Percentiles rank a stretch among this genome's conserved stretches.
Evolutionary conservation across 2,329 filamentous ascomycete species (phyloP).

Genomic region (Alternaria alternata): DNA sequence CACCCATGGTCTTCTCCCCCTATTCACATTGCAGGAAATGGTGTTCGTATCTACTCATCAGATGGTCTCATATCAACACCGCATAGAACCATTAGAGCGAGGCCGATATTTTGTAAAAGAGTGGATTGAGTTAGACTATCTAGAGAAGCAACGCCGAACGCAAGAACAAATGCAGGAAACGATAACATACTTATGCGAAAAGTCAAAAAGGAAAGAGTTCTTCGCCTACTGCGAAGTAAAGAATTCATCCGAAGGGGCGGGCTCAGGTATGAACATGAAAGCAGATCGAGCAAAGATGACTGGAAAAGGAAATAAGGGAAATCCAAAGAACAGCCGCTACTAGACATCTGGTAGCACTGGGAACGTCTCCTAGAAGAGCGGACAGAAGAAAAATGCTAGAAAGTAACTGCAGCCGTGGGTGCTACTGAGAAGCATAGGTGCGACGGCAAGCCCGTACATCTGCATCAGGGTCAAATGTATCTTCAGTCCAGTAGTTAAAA

Average conservation of each 20-base stretch:
- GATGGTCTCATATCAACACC: too few relatives aligned
- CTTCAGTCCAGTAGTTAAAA: background rate
- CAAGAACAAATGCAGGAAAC: background rate
- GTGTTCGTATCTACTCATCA: background rate
- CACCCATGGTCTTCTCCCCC: background rate
- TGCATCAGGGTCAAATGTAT: background rate
- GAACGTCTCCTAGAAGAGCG: background rate
- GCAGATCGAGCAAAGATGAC: background rate
- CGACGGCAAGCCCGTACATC: background rate
- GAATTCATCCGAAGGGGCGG: background rate
- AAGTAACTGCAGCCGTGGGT: background rate
- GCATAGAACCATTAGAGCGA: background rate
- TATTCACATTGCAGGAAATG: background rate
- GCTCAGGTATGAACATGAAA: background rate
- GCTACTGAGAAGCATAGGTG: background rate
- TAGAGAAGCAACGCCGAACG: background rate
- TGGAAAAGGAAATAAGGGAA: background rate
- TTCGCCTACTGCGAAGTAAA: background rate
- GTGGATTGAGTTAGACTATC: background rate
- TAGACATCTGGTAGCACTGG: background rate
- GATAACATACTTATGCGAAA: background rate
- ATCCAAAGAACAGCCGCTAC: background rate
- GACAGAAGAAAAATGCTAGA: background rate
- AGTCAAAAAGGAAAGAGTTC: background rate
- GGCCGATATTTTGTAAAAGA: background rate